Conservation (phyloP, 2,329 filamentous ascomycete genomes). For the Hymenotorrendiella dingleyae region DNA sequence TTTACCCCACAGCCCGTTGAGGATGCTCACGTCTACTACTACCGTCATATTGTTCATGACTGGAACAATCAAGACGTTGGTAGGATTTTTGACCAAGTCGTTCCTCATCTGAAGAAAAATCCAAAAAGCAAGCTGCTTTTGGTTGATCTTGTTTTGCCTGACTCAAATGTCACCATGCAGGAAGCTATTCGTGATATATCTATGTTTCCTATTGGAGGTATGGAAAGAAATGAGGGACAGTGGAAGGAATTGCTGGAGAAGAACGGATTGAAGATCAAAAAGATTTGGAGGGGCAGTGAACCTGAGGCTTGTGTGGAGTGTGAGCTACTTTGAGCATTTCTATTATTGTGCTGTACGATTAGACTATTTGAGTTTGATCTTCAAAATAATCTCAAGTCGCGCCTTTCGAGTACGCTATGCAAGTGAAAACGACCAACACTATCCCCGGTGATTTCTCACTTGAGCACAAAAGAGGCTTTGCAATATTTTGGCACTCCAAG, state of each 20-base stretch:
- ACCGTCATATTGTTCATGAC: slow-evolving; percentile 21
- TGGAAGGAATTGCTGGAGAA: slow-evolving; percentile 18
- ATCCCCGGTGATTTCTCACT: no score
- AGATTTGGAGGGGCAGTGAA: slow-evolving; percentile 23
- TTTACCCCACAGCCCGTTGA: slow-evolving; percentile 21
- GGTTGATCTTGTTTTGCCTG: slow-evolving; percentile 21
- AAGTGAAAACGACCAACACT: no score
- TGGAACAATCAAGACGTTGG: slow-evolving; percentile 20
- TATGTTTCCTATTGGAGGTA: slow-evolving; percentile 21
- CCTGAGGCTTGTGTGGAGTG: slow-evolving; percentile 4
- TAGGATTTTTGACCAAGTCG: slow-evolving; percentile 13
- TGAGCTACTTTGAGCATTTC: neutral
- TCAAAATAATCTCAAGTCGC: no score
- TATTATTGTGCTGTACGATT: no score
- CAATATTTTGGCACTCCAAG: no score
- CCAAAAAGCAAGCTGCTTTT: slow-evolving; percentile 20
- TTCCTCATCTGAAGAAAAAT: slow-evolving; percentile 15
- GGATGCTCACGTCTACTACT: slow-evolving; percentile 17
- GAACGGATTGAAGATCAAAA: slow-evolving; percentile 20
- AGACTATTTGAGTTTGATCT: no score
- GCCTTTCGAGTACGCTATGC: no score
- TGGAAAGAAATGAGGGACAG: slow-evolving; percentile 21
- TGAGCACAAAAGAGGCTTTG: no score
- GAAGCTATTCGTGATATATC: slow-evolving; percentile 19
- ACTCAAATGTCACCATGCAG: slow-evolving; percentile 18